Evolutionary conservation across 2,329 filamentous ascomycete species (phyloP).

Genomic region (Arthrobotrys pseudoclavata): DNA sequence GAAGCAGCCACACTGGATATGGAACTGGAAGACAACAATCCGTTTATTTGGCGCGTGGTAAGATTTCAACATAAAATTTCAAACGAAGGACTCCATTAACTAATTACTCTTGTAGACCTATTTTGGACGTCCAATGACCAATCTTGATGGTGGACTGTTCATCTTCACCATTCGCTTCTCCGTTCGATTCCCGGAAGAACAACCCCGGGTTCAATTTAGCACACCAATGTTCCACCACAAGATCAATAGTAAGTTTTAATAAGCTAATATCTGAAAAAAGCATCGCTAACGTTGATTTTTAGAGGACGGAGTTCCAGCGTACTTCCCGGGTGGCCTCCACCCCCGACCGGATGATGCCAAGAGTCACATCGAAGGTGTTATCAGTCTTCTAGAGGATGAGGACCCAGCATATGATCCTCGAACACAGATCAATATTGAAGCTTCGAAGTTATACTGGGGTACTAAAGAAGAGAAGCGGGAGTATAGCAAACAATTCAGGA

Average conservation of each 20-base stretch:
- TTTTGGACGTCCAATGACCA: constrained; percentile 91
- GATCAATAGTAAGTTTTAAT: constrained; percentile 72
- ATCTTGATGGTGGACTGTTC: constrained; percentile 92
- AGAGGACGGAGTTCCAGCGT: constrained; percentile 82
- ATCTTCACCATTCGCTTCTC: constrained; percentile 83
- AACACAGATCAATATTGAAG: constrained; percentile 86
- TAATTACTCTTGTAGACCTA: constrained; percentile 75
- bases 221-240: constrained; percentile 89
- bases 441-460: constrained; percentile 89
- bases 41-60: constrained; percentile 79
- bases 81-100: not conserved
- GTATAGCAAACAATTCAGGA: constrained; percentile 84
- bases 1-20: constrained; percentile 81
- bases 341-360: constrained; percentile 79
- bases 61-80: constrained; percentile 21
- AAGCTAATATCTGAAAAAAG: not conserved
- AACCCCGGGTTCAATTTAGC: constrained; percentile 85
- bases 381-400: constrained; percentile 87
- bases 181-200: constrained; percentile 86
- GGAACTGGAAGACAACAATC: constrained; percentile 82
- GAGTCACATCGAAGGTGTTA: constrained; percentile 85
- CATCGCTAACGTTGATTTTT: not conserved
- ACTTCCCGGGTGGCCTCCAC: constrained; percentile 72
- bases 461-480: constrained; percentile 81
- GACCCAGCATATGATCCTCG: constrained; percentile 89